A percentile compares a stretch with the other conserved stretches of the same genome.
phyloP scores from a whole-genome alignment of 169 alveolate genomes.

The Eimeria praecox region DNA sequence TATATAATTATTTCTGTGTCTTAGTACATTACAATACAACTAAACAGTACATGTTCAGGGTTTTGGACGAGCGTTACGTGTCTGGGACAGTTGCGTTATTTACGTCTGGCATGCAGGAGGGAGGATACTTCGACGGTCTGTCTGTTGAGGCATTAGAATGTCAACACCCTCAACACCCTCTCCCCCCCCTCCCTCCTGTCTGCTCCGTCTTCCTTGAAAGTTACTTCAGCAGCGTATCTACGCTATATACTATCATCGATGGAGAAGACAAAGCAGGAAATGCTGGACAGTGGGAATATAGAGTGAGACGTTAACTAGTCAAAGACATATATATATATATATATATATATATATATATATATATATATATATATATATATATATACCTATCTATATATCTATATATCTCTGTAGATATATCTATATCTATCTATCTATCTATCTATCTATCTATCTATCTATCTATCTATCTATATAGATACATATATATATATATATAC shows the following conservation, averaged over 20 bases:
- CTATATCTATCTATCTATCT: too few relatives aligned
- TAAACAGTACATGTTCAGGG: constrained; percentile 83
- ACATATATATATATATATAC: too few relatives aligned
- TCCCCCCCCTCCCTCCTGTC: constrained; percentile 85
- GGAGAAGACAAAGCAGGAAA: constrained; percentile 41
- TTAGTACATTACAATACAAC: too few relatives aligned
- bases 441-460: too few relatives aligned
- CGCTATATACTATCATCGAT: constrained; percentile 66
- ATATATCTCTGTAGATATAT: too few relatives aligned
- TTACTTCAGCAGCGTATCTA: constrained; percentile 81
- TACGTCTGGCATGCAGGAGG: constrained; percentile 91
- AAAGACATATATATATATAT: neutral
- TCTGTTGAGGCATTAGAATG: constrained; percentile 89
- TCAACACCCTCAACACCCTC: constrained; percentile 74
- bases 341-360: neutral
- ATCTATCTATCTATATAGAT: too few relatives aligned
- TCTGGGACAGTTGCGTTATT: constrained; percentile 93
- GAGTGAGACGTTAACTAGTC: neutral
- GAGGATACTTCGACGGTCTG: constrained; percentile 91
- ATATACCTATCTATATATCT: neutral
- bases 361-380: neutral
- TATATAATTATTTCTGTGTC: too few relatives aligned
- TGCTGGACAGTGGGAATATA: constrained; percentile 70
- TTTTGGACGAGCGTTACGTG: constrained; percentile 91
- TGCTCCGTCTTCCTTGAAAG: constrained; percentile 83